A percentile compares a stretch with the other conserved stretches of the same genome.
These are phyloP conservation scores for Dendrothele bispora DNA, from an alignment of 768 basidiomycete genomes.

Conservation along the genomic window DNA sequence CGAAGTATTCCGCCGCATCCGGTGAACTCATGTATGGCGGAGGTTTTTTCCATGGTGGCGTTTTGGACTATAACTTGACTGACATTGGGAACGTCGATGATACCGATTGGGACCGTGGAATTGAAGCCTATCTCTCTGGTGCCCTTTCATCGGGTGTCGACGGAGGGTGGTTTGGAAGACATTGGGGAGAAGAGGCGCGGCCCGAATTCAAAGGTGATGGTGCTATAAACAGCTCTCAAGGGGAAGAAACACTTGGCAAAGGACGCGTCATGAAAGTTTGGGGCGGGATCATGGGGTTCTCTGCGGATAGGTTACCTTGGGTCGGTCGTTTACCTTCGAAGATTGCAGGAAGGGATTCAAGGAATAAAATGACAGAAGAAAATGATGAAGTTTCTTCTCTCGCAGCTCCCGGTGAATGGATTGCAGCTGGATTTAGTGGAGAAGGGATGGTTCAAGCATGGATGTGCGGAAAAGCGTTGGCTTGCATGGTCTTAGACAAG, in stretches of 20 bases:
- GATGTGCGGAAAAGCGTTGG: slow-evolving; percentile 59
- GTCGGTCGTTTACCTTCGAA: slow-evolving; percentile 59
- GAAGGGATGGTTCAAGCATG: slow-evolving; percentile 78
- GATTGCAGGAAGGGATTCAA: slow-evolving; percentile 40
- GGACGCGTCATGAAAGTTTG: slow-evolving; percentile 57
- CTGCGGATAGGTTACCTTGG: slow-evolving; percentile 66
- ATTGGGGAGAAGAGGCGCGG: slow-evolving; percentile 28
- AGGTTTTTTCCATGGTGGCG: slow-evolving; percentile 37
- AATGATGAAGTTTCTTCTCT: slow-evolving; percentile 4
- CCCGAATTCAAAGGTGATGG: too few relatives aligned
- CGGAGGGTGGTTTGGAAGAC: slow-evolving; percentile 52
- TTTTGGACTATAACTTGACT: slow-evolving; percentile 22
- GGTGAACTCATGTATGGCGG: slow-evolving; percentile 72
- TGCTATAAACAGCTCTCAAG: slow-evolving; percentile 18
- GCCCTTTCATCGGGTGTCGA: too few relatives aligned
- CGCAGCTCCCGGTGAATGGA: slow-evolving; percentile 62
- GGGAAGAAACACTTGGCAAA: slow-evolving; percentile 31
- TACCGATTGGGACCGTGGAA: slow-evolving; percentile 29
- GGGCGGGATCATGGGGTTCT: slow-evolving; percentile 65
- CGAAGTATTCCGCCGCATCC: slow-evolving; percentile 22
- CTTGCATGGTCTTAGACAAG: slow-evolving; percentile 53
- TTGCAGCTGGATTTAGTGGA: slow-evolving; percentile 67
- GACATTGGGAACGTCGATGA: slow-evolving; percentile 42
- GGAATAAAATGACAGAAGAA: background rate
- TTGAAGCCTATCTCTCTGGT: slow-evolving; percentile 44